Conservation (phyloP, 2,329 filamentous ascomycete species). For the Delphinella strobiligena region DNA sequence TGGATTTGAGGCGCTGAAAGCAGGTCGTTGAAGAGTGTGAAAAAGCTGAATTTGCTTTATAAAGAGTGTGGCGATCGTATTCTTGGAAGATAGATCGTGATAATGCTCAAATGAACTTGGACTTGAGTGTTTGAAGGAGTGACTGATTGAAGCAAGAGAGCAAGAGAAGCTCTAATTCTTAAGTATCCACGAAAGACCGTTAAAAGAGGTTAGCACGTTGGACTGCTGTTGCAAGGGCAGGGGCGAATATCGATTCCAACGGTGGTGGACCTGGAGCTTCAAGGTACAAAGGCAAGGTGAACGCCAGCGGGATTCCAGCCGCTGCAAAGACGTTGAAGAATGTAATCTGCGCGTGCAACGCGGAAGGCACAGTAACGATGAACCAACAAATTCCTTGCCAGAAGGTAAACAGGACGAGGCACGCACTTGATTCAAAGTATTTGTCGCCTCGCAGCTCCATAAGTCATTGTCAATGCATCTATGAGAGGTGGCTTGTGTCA, state of each 20-base stretch:
- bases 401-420: no score
- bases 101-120: conserved; percentile 3
- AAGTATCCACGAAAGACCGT: conserved; percentile 8
- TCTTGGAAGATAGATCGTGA: not conserved
- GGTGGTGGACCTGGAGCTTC: conserved; percentile 1
- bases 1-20: no score
- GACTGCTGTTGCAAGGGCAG: conserved; percentile 7
- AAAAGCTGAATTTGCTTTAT: not conserved
- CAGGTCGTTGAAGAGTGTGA: not conserved
- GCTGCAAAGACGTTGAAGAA: conserved; percentile 9
- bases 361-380: not conserved
- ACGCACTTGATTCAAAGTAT: no score
- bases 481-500: not conserved
- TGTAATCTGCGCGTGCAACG: conserved; percentile 2
- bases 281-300: not conserved
- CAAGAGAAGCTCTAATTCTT: conserved; percentile 6
- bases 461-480: no score
- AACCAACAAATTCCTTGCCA: no score
- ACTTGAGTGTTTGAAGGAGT: conserved; percentile 6
- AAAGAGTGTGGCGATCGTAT: not conserved
- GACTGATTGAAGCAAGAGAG: conserved; percentile 7
- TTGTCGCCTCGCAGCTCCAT: not conserved
- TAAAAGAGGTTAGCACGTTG: conserved; percentile 1
- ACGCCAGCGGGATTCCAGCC: conserved; percentile 5
- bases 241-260: conserved; percentile 13